Conservation (phyloP, 306 rosid genomes). For the Medicago lupulina region DNA sequence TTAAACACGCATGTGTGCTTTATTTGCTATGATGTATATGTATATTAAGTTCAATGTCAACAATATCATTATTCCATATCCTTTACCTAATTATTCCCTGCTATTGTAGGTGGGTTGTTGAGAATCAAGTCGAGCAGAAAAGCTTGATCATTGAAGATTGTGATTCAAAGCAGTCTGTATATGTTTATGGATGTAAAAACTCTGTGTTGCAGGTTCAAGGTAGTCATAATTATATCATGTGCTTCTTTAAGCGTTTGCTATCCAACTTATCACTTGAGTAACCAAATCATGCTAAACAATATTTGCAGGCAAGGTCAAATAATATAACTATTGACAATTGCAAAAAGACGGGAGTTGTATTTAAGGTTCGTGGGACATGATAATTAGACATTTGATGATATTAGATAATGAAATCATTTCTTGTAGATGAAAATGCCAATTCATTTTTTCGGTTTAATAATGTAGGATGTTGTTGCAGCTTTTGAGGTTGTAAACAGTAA, state of each 20-base stretch:
- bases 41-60: conserved; percentile 22
- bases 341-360: conserved; percentile 88
- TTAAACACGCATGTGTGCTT: background rate
- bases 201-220: conserved; percentile 95
- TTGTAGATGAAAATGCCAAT: conserved; percentile 25
- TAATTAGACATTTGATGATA: conserved; percentile 29
- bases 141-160: conserved; percentile 85
- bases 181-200: conserved; percentile 95
- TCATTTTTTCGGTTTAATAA: conserved; percentile 40
- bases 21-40: conserved; percentile 1
- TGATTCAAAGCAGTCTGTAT: conserved; percentile 93
- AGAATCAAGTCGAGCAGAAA: conserved; percentile 91
- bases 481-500: conserved; percentile 94
- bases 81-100: conserved; percentile 24
- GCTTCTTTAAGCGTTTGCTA: conserved; percentile 9
- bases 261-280: conserved; percentile 25
- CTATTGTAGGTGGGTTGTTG: conserved; percentile 89
- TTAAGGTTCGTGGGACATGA: conserved; percentile 57
- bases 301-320: conserved; percentile 93
- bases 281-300: conserved; percentile 33
- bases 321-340: conserved; percentile 97
- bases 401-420: conserved; percentile 38
- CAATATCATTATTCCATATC: conserved; percentile 26
- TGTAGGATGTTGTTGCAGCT: conserved; percentile 99
- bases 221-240: conserved; percentile 41